Evolutionary conservation across 2,329 filamentous ascomycete genomes (phyloP).

Genomic region (Diaporthe helianthi): DNA sequence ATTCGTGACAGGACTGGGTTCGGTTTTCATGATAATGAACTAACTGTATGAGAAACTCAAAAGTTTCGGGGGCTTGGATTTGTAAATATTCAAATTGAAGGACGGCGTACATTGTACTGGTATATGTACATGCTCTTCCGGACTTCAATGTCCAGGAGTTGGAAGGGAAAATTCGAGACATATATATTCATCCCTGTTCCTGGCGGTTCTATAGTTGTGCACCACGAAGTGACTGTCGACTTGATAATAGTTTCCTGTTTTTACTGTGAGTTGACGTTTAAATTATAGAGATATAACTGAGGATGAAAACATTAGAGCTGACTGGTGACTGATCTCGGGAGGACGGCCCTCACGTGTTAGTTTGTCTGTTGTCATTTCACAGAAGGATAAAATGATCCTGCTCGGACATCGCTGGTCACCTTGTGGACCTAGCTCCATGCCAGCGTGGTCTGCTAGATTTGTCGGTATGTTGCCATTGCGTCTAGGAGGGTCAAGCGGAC

Average conservation of each 20-base stretch:
- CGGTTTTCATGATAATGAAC: background rate
- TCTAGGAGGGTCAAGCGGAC: background rate
- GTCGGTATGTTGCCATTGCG: background rate
- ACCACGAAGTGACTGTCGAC: background rate
- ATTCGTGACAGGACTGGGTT: background rate
- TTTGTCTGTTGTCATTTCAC: background rate
- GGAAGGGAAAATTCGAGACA: no score
- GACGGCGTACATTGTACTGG: background rate
- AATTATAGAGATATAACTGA: no score
- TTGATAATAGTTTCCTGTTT: background rate
- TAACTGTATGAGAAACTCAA: constrained; percentile 3
- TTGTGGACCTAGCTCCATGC: no score
- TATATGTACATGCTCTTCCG: no score
- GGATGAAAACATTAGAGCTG: background rate
- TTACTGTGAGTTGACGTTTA: no score
- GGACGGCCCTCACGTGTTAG: background rate
- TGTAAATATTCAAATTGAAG: background rate
- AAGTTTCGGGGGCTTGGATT: background rate
- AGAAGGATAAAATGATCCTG: background rate
- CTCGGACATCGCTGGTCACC: background rate
- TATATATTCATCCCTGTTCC: background rate
- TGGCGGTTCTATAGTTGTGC: no score
- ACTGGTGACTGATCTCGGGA: background rate
- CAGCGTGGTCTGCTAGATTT: background rate
- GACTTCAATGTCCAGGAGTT: background rate